Conservation (phyloP, 495 filamentous ascomycete genomes). For the Letharia columbiana region DNA sequence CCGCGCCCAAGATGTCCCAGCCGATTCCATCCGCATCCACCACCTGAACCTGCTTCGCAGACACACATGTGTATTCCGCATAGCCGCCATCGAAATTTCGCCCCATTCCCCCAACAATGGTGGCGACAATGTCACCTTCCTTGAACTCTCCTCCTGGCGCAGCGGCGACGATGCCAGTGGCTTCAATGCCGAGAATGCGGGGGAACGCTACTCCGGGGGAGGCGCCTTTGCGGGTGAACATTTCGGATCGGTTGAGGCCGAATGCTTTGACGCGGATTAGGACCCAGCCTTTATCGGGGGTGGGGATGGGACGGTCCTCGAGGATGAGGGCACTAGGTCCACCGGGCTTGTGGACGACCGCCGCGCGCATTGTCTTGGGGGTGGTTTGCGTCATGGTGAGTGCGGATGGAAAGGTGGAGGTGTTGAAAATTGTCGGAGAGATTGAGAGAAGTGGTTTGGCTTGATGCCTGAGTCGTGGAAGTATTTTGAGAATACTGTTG, state of each 20-base stretch:
- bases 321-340: slow-evolving; percentile 34
- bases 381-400: background rate
- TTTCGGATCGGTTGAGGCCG: slow-evolving; percentile 48
- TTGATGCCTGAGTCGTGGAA: no score
- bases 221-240: slow-evolving; percentile 47
- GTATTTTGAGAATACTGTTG: no score
- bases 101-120: slow-evolving; percentile 46
- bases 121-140: slow-evolving; percentile 38
- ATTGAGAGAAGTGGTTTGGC: no score
- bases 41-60: slow-evolving; percentile 35
- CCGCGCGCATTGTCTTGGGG: slow-evolving; percentile 33
- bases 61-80: slow-evolving; percentile 45
- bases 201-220: slow-evolving; percentile 39
- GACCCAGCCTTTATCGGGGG: slow-evolving; percentile 32
- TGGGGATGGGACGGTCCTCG: slow-evolving; percentile 32
- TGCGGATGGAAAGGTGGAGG: background rate
- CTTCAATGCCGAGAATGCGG: slow-evolving; percentile 45
- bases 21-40: slow-evolving; percentile 29
- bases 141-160: slow-evolving; percentile 36
- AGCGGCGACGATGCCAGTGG: slow-evolving; percentile 35
- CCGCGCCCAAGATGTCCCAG: slow-evolving; percentile 40
- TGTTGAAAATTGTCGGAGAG: background rate
- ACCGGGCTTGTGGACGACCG: slow-evolving; percentile 33
- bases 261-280: slow-evolving; percentile 43
- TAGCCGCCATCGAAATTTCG: slow-evolving; percentile 45